Evolutionary conservation across 2,329 filamentous ascomycete species (phyloP), one percentile per base, ranked within the genome.

Genomic region (Colletotrichum sp.): DNA sequence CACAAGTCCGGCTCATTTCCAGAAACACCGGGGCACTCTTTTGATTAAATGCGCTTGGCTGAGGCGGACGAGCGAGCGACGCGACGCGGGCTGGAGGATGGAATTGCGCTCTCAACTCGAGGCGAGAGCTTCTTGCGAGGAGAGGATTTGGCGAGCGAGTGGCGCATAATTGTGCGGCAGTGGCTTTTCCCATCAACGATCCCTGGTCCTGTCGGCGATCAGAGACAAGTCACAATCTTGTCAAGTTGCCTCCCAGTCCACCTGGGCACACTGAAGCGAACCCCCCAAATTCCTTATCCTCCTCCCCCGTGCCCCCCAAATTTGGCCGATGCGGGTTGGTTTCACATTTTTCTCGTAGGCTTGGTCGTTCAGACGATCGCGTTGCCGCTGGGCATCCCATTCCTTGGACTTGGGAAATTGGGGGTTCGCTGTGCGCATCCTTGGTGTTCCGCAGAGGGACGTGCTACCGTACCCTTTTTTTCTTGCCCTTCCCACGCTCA

Each of bases 211-310:
- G 73, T 67, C 73, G 73, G 67, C 73, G 73, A 75, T 75, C 73
- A 73, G 70, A 69, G 70, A 73, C 73, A 69, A 65, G 70, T 75
- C 73, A 24, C 64, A 75, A 75, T 75, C 70, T 75, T 72, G 73
- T 68, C 64, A 75, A 68, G 70, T 72, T 67, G 63, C 57, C 64
- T 32, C 70, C 39, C 52, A 72, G 34, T 43, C 64, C 73, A n/a
- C n/a, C n/a, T n/a, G n/a, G n/a, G n/a, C n/a, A 52, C 64, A 65
- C 13, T 28, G 30, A 34, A 63, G 32, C n/a, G 8, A 26, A 28
- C 8, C 48, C 55, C 61, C 30, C 57, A 55, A 61, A 30, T 64
- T 34, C 55, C 61, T 36, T 59, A 30, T 71, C 72, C 39, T 26
- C 24, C 52, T 59, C 16, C 18, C 43, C 43, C 57, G 26, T 69